Evolutionary conservation across 2,329 filamentous ascomycete genomes (phyloP), one percentile per base, ranked within the genome.

Genomic region (Tolypocladium ovalisporum): DNA sequence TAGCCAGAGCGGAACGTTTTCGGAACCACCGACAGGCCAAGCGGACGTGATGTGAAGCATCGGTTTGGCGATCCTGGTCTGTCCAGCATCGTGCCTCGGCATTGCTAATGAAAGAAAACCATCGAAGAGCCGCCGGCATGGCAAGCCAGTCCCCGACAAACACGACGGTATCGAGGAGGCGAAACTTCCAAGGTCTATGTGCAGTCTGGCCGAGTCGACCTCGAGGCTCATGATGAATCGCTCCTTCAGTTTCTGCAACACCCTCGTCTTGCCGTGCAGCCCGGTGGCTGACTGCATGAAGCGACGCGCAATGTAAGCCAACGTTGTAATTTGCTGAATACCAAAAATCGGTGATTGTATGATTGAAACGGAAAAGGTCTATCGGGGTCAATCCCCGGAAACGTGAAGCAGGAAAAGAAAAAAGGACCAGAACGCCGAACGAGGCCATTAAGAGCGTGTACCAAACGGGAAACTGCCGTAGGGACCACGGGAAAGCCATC

Each of bases 381-480:
- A 56, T 56, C 49, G 53, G 39, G 12, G 39, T 24, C 34, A 42
- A 54, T 49, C 19, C 49, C 32, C 19, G 17, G 8, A 55, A 39
- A 32, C 24, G 19, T 29, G 29, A 42, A 34, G 39, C 12, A 17
- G n/a, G n/a, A 63, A 54, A 57, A 37, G 61, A 62, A 29, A 9
- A 63, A 52, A 58, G 39, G 62, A 62, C 62, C 49, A 56, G 17
- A 49, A 59, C 68, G 68, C 69, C 70, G 42, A 58, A 61, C 60
- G 61, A 65, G 62, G 66, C 63, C 66, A 72, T 72, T 71, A 71
- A 67, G 64, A 71, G 64, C 65, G 57, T 71, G 57, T 70, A 67
- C 56, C 58, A 56, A 56, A 55, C 29, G 54, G 55, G 56, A 56
- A n/a, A 49, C 37, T 58, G 58, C 56, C 56, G 54, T 35, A 36